Evolutionary conservation across 495 filamentous ascomycete genomes (phyloP).

Genomic region (Xylaria sp.): DNA sequence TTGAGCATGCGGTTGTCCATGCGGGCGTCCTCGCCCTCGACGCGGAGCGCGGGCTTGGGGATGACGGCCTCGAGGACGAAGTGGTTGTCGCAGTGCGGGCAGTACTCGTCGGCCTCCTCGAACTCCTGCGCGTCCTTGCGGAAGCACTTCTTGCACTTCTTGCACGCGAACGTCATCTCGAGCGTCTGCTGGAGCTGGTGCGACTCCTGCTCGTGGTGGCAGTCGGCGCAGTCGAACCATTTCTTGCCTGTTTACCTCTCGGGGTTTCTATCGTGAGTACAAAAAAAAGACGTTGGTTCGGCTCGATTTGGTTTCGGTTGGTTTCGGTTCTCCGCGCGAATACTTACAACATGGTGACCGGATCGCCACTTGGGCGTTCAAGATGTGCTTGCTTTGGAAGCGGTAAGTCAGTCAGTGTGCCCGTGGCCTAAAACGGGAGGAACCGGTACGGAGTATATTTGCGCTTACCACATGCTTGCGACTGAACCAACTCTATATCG

Average conservation of each 20-base stretch:
- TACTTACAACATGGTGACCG: slow-evolving; percentile 90
- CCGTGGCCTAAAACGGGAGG: neutral
- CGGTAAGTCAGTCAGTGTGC: slow-evolving; percentile 22
- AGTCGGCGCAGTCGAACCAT: slow-evolving; percentile 99
- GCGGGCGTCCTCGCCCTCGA: slow-evolving; percentile 90
- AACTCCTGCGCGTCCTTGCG: slow-evolving; percentile 90
- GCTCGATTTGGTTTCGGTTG: too few relatives aligned
- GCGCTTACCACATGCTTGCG: slow-evolving; percentile 38
- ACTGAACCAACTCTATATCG: neutral
- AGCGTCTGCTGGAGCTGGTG: slow-evolving; percentile 76
- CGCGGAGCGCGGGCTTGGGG: slow-evolving; percentile 76
- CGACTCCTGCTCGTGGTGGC: slow-evolving; percentile 80
- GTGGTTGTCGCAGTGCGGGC: slow-evolving; percentile 99
- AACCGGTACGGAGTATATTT: neutral
- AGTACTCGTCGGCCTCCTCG: slow-evolving; percentile 98
- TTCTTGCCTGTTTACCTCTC: slow-evolving; percentile 68
- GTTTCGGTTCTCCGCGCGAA: neutral
- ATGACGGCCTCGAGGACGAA: slow-evolving; percentile 88
- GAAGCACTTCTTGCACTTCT: slow-evolving; percentile 98
- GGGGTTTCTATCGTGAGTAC: neutral
- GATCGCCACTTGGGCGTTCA: slow-evolving; percentile 97
- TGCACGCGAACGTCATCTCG: slow-evolving; percentile 96
- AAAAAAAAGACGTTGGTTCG: too few relatives aligned
- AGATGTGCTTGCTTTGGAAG: slow-evolving; percentile 79
- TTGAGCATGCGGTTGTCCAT: slow-evolving; percentile 89